A percentile compares a stretch with the other conserved stretches of the same genome.
These are phyloP conservation scores for Xylariaceae sp. DNA, from an alignment of 2,329 filamentous ascomycete species.

Conservation along the genomic window DNA sequence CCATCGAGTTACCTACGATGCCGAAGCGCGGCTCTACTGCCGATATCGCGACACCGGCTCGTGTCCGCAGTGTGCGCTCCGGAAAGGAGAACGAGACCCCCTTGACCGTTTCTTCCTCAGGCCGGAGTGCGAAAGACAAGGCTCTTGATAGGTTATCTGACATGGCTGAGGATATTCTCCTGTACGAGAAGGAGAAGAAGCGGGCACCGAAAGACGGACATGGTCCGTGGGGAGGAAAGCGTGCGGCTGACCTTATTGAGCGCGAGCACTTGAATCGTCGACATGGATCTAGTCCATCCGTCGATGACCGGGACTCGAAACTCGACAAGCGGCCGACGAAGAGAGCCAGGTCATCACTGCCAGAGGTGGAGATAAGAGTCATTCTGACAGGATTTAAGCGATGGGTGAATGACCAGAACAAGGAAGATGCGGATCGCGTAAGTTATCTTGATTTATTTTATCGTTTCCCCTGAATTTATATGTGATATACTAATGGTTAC, in stretches of 20 bases:
- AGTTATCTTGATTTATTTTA: too few species aligned
- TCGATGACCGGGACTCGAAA: slow-evolving; percentile 33
- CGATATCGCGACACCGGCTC: slow-evolving; percentile 47
- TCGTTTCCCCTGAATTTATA: slow-evolving; percentile 6
- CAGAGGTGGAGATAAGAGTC: slow-evolving; percentile 67
- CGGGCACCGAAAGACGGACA: slow-evolving; percentile 49
- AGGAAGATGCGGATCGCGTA: slow-evolving; percentile 77
- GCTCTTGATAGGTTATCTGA: slow-evolving; percentile 72
- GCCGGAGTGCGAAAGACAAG: slow-evolving; percentile 82
- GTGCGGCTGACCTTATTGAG: slow-evolving; percentile 55
- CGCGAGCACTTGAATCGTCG: slow-evolving; percentile 38
- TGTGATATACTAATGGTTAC: slow-evolving; percentile 19
- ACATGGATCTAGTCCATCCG: slow-evolving; percentile 37
- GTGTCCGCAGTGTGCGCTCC: slow-evolving; percentile 45
- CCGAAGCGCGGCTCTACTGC: slow-evolving; percentile 28
- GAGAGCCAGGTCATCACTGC: slow-evolving; percentile 56
- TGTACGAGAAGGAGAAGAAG: slow-evolving; percentile 93
- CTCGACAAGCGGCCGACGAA: slow-evolving; percentile 54
- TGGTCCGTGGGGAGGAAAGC: slow-evolving; percentile 57
- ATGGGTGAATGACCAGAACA: slow-evolving; percentile 69
- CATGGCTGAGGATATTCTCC: slow-evolving; percentile 75
- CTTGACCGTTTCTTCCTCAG: slow-evolving; percentile 58
- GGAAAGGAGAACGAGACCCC: slow-evolving; percentile 85
- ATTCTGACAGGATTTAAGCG: slow-evolving; percentile 78
- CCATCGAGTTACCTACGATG: slow-evolving; percentile 32